Conservation (phyloP, 805 yeast genomes). For the Schwanniomyces pseudopolymorphus region DNA sequence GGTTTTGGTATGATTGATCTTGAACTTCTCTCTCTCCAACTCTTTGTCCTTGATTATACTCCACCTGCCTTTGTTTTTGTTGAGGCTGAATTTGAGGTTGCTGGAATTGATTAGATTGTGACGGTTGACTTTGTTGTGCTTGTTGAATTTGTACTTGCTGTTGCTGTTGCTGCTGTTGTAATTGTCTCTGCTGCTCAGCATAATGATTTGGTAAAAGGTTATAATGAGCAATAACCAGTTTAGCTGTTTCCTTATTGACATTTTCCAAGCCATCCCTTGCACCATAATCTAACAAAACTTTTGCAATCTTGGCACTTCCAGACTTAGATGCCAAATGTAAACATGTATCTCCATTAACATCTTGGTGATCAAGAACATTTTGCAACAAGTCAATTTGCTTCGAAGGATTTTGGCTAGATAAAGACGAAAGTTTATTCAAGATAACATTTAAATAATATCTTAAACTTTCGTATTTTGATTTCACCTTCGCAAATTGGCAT, state of each 20-base stretch:
- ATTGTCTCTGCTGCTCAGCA: not conserved
- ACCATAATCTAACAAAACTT: slow-evolving; percentile 80
- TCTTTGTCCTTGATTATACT: slow-evolving; percentile 3
- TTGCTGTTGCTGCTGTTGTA: slow-evolving; percentile 4
- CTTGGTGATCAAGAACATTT: slow-evolving; percentile 71
- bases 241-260: slow-evolving; percentile 43
- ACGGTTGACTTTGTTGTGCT: not conserved
- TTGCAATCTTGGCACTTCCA: slow-evolving; percentile 72
- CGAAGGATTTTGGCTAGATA: slow-evolving; percentile 27
- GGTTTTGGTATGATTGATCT: slow-evolving; percentile 1
- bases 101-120: no score
- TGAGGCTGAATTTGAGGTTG: slow-evolving; percentile 7
- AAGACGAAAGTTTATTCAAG: slow-evolving; percentile 64
- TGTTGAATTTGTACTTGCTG: not conserved
- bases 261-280: slow-evolving; percentile 59
- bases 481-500: slow-evolving; percentile 65
- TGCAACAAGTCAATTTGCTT: slow-evolving; percentile 62
- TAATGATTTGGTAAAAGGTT: slow-evolving; percentile 20
- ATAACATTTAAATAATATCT: slow-evolving; percentile 78
- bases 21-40: slow-evolving; percentile 3
- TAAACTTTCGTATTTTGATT: slow-evolving; percentile 73
- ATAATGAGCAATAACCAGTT: slow-evolving; percentile 41
- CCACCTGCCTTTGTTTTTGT: slow-evolving; percentile 6
- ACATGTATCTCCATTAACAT: slow-evolving; percentile 81
- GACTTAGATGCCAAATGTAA: slow-evolving; percentile 71